A percentile compares a stretch with the other conserved stretches of the same genome.
Evolutionary conservation across 768 basidiomycete species (phyloP).

Genomic region (Pleurotus djamor): DNA sequence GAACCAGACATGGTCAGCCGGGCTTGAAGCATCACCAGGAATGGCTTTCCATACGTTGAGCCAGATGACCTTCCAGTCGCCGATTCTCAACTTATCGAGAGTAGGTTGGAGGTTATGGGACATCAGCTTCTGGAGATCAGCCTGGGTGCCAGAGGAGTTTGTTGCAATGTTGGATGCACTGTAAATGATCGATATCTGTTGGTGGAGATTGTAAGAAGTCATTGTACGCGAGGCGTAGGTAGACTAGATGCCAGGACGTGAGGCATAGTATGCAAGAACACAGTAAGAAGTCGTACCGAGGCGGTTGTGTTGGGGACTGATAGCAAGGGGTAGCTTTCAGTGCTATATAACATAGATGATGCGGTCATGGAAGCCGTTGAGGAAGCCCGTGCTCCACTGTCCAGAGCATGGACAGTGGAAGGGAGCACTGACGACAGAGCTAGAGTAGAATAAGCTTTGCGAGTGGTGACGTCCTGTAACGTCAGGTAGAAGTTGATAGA

Average conservation of each 20-base stretch:
- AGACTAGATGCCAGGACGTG: neutral
- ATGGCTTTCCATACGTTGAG: neutral
- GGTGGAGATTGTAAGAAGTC: neutral
- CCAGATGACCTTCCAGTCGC: neutral
- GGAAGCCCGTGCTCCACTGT: too few species aligned
- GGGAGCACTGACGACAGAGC: too few species aligned
- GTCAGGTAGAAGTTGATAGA: too few species aligned
- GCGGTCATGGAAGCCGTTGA: too few species aligned
- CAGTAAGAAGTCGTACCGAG: too few species aligned
- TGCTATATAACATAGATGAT: too few species aligned
- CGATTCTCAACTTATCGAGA: neutral
- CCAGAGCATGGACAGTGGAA: too few species aligned
- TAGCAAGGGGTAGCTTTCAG: too few species aligned
- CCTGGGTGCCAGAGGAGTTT: neutral
- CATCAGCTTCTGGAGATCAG: neutral
- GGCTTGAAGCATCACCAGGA: neutral
- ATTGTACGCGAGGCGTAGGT: neutral
- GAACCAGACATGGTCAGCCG: neutral
- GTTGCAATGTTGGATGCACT: neutral
- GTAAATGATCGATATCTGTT: neutral
- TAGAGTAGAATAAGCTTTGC: too few species aligned
- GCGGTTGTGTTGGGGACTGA: too few species aligned
- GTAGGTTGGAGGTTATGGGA: neutral
- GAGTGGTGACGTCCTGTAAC: too few species aligned
- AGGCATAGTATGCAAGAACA: neutral